phyloP scores from a whole-genome alignment of 2,329 filamentous ascomycete species.

The Beauveria asiatica region DNA sequence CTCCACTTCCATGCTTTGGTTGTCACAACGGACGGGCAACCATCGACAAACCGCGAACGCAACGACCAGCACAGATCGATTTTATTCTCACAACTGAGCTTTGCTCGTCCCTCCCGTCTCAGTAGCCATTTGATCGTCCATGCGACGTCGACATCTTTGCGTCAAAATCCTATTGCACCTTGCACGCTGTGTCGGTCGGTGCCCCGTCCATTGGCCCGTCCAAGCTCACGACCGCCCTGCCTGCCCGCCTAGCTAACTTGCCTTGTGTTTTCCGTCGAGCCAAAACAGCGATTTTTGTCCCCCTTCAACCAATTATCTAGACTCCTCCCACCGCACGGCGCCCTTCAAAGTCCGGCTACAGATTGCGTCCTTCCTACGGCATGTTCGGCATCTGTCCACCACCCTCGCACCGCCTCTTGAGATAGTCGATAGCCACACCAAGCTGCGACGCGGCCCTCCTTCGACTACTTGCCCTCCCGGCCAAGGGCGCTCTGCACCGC shows the following conservation, averaged over 20 bases:
- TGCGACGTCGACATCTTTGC: not conserved
- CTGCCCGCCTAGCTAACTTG: not conserved
- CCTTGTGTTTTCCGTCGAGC: not conserved
- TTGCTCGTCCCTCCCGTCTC: not conserved
- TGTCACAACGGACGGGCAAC: slow-evolving; percentile 1
- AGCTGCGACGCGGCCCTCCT: not conserved
- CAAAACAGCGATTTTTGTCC: not conserved
- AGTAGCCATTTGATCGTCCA: not conserved
- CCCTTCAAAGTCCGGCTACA: not conserved
- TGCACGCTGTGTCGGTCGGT: not conserved
- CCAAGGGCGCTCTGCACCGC: not conserved
- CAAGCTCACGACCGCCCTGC: slow-evolving; percentile 6
- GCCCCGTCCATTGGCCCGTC: not conserved
- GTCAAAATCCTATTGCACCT: not conserved
- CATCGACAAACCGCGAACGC: not conserved
- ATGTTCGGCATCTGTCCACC: not conserved
- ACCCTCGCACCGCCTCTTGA: not conserved
- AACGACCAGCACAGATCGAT: not conserved
- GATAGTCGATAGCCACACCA: not conserved
- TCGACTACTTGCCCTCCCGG: not conserved
- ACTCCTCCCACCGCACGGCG: not conserved
- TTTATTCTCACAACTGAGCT: not conserved
- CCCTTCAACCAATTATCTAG: not conserved
- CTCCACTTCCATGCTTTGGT: slow-evolving; percentile 10
- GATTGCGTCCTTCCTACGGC: not conserved